Conservation (phyloP, 148 eudicot genomes). For the Fallopia convolvulus region DNA sequence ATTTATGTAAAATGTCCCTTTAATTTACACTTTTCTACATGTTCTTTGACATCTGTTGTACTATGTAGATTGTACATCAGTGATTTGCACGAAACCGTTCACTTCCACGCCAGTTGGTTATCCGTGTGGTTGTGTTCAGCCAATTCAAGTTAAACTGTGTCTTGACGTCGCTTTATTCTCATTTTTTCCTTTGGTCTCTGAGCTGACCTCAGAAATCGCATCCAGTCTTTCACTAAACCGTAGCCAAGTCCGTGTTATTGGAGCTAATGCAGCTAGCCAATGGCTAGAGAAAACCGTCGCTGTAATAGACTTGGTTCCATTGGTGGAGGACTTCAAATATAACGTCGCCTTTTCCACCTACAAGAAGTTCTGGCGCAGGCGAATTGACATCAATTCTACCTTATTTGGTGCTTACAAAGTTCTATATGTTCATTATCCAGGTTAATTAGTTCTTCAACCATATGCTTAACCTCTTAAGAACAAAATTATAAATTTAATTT, state of each 20-base stretch:
- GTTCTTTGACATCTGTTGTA: background rate
- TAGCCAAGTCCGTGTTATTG: conserved; percentile 86
- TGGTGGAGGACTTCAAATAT: conserved; percentile 32
- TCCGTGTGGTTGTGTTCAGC: conserved; percentile 91
- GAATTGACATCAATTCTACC: conserved; percentile 43
- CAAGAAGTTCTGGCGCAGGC: conserved; percentile 62
- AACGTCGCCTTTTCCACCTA: conserved; percentile 43
- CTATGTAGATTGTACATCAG: conserved; percentile 56
- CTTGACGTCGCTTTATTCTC: conserved; percentile 47
- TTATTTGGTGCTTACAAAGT: conserved; percentile 76
- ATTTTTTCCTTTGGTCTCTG: conserved; percentile 75
- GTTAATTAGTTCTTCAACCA: conserved; percentile 26
- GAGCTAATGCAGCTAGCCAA: conserved; percentile 72
- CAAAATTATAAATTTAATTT: background rate
- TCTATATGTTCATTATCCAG: conserved; percentile 79
- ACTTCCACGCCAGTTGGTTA: conserved; percentile 67
- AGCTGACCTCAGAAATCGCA: conserved; percentile 68
- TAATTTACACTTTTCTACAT: background rate
- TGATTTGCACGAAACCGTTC: conserved; percentile 68
- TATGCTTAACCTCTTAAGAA: background rate
- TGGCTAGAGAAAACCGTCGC: conserved; percentile 60
- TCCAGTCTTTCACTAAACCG: conserved; percentile 43
- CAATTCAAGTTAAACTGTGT: conserved; percentile 59
- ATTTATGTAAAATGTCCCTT: background rate
- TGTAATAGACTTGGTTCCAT: conserved; percentile 64